phyloP scores from a whole-genome alignment of 2,329 filamentous ascomycete species.

The Fusarium coicis region DNA sequence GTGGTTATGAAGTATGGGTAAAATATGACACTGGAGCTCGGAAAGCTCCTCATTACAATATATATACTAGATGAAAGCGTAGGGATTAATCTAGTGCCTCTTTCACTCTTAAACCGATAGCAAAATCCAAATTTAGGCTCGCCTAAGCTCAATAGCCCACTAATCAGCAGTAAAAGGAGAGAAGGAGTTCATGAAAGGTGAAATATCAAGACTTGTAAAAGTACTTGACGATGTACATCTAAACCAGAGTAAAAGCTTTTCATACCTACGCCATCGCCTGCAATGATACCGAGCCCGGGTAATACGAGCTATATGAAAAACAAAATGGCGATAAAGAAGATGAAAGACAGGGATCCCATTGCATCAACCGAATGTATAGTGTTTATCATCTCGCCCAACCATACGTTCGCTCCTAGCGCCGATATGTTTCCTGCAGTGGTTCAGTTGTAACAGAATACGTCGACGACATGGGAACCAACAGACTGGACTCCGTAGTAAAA shows the following conservation, averaged over 20 bases:
- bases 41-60: slow-evolving; percentile 18
- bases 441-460: slow-evolving; percentile 39
- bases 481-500: slow-evolving; percentile 7
- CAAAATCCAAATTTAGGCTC: slow-evolving; percentile 5
- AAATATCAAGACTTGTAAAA: slow-evolving; percentile 15
- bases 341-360: neutral
- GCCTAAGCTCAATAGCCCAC: neutral
- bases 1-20: slow-evolving; percentile 18
- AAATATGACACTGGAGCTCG: slow-evolving; percentile 26
- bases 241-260: slow-evolving; percentile 9
- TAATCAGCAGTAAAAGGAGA: neutral
- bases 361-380: neutral
- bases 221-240: neutral
- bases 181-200: neutral
- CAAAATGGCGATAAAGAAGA: slow-evolving; percentile 7
- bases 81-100: slow-evolving; percentile 9
- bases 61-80: slow-evolving; percentile 24
- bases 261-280: slow-evolving; percentile 34
- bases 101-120: slow-evolving; percentile 21
- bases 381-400: slow-evolving; percentile 22
- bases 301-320: slow-evolving; percentile 4
- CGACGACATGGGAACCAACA: slow-evolving; percentile 15
- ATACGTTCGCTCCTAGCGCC: slow-evolving; percentile 35
- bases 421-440: slow-evolving; percentile 43
- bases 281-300: slow-evolving; percentile 16